Conservation (phyloP, 768 basidiomycete genomes). For the Lentinula sp. region DNA sequence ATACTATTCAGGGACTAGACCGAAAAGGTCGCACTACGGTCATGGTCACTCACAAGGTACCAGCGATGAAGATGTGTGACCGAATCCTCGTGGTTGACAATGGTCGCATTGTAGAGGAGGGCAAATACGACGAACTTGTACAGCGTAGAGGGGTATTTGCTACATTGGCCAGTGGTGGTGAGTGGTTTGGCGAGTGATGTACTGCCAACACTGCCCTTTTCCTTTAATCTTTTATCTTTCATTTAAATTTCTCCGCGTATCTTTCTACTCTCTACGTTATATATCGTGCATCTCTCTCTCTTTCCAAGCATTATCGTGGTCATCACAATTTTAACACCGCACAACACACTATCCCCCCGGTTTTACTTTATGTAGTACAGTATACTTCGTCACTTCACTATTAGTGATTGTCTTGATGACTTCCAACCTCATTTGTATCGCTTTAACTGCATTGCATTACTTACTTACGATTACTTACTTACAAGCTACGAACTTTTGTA, state of each 20-base stretch:
- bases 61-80: conserved; percentile 90
- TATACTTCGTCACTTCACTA: conserved; percentile 1
- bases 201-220: neutral
- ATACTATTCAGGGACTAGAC: conserved; percentile 55
- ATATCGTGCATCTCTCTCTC: conserved; percentile 1
- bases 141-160: conserved; percentile 67
- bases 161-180: conserved; percentile 72
- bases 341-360: neutral
- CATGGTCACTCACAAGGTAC: conserved; percentile 90
- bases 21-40: conserved; percentile 68
- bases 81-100: conserved; percentile 75
- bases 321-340: neutral
- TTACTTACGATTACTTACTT: neutral
- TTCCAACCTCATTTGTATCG: conserved; percentile 1
- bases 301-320: neutral
- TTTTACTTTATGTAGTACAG: neutral
- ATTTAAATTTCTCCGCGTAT: neutral
- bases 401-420: conserved; percentile 7
- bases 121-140: conserved; percentile 68
- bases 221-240: conserved; percentile 4
- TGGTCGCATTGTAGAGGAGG: conserved; percentile 77
- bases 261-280: conserved; percentile 2
- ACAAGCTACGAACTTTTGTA: conserved; percentile 5
- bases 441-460: neutral
- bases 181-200: conserved; percentile 37